phyloP scores from a whole-genome alignment of 1,284 basidiomycete genomes.

The Bjerkandera adusta region DNA sequence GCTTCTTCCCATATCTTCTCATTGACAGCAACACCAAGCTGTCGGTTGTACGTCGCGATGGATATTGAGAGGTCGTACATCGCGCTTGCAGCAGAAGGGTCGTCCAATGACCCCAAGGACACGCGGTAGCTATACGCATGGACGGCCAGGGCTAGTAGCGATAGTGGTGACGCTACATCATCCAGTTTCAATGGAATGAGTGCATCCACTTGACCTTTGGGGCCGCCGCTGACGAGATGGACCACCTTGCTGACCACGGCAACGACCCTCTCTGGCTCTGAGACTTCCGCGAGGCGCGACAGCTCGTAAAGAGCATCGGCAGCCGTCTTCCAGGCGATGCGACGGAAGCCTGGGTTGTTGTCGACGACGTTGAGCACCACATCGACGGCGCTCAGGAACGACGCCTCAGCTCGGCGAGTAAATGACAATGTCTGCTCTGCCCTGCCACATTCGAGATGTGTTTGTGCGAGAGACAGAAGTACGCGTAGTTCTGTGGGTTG shows the following conservation, averaged over 20 bases:
- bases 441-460: slow-evolving; percentile 72
- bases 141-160: slow-evolving; percentile 48
- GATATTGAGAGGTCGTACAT: slow-evolving; percentile 79
- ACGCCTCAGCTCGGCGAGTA: slow-evolving; percentile 69
- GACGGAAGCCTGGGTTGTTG: slow-evolving; percentile 59
- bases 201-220: slow-evolving; percentile 40
- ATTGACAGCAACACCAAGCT: slow-evolving; percentile 28
- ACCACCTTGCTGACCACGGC: slow-evolving; percentile 36
- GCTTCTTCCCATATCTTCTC: slow-evolving; percentile 49
- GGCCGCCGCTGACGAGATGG: slow-evolving; percentile 37
- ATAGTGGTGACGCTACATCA: slow-evolving; percentile 16
- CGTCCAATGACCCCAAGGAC: slow-evolving; percentile 64
- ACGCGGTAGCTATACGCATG: slow-evolving; percentile 74
- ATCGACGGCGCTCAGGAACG: slow-evolving; percentile 61
- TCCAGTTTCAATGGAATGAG: slow-evolving; percentile 36
- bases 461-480: slow-evolving; percentile 71
- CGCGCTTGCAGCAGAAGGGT: slow-evolving; percentile 54
- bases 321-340: slow-evolving; percentile 84
- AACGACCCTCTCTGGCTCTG: slow-evolving; percentile 38
- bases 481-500: slow-evolving; percentile 72
- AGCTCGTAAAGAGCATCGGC: slow-evolving; percentile 78
- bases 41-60: slow-evolving; percentile 52
- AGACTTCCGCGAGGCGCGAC: slow-evolving; percentile 44
- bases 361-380: slow-evolving; percentile 57
- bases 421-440: slow-evolving; percentile 71